A percentile compares a stretch with the other conserved stretches of the same genome.
These are phyloP conservation scores for Pythium folliculosum DNA, from an alignment of 352 stramenopile species.

Conservation along the genomic window DNA sequence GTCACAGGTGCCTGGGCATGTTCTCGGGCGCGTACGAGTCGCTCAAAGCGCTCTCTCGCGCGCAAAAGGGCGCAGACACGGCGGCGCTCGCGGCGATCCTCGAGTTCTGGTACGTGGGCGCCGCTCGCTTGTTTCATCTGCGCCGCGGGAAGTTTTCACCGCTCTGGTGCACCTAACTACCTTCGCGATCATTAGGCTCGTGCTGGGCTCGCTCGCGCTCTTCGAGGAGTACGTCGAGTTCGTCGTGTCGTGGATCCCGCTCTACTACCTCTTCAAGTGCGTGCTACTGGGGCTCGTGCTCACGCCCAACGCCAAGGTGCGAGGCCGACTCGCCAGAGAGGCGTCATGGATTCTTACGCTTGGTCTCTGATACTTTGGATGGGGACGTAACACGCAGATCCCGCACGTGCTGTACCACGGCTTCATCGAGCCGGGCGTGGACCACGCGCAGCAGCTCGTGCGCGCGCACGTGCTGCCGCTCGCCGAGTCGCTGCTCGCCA, in stretches of 20 bases:
- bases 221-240: constrained; percentile 74
- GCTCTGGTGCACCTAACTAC: too few species aligned
- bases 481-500: constrained; percentile 53
- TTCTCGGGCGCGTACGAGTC: constrained; percentile 70
- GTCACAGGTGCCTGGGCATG: constrained; percentile 48
- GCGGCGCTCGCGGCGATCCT: constrained; percentile 50
- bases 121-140: too few species aligned
- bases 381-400: constrained; percentile 33
- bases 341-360: too few species aligned
- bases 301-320: constrained; percentile 59
- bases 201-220: constrained; percentile 50
- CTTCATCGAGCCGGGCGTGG: constrained; percentile 54
- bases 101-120: constrained; percentile 59
- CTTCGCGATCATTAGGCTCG: constrained; percentile 39
- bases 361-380: too few species aligned
- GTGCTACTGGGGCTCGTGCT: constrained; percentile 55
- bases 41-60: constrained; percentile 64
- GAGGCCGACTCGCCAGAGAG: not conserved
- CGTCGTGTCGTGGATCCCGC: constrained; percentile 71
- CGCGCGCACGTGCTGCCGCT: constrained; percentile 51
- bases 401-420: constrained; percentile 64
- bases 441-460: constrained; percentile 41
- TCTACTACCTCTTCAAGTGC: constrained; percentile 82
- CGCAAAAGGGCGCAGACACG: constrained; percentile 56
- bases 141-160: too few species aligned